Conservation (phyloP, 2,329 filamentous ascomycete species). For the Aspergillus fumigatiaffinis region DNA sequence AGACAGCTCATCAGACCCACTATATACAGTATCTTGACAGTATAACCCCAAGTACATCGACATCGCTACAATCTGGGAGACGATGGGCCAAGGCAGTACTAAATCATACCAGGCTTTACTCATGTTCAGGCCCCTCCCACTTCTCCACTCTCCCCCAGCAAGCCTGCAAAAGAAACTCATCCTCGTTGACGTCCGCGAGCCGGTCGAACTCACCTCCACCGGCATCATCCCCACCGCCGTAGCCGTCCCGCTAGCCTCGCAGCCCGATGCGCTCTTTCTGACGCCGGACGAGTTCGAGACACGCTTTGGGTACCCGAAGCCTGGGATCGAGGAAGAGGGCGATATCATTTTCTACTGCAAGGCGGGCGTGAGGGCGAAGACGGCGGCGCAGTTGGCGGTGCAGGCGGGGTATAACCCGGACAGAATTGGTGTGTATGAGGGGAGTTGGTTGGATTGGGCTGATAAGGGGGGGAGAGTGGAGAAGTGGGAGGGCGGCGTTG, state of each 20-base stretch:
- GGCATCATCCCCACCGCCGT: constrained; percentile 70
- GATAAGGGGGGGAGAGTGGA: too few species aligned
- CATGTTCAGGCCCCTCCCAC: constrained; percentile 33
- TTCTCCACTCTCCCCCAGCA: constrained; percentile 54
- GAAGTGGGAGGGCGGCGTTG: constrained; percentile 33
- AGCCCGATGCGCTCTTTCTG: constrained; percentile 77
- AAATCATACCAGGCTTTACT: not conserved
- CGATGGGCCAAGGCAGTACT: too few species aligned
- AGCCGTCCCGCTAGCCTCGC: constrained; percentile 74
- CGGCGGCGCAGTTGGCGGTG: constrained; percentile 72
- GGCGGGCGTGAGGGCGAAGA: constrained; percentile 75
- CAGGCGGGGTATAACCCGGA: constrained; percentile 71
- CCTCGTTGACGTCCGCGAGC: constrained; percentile 47
- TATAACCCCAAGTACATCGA: not conserved
- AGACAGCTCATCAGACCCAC: not conserved
- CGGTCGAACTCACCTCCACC: constrained; percentile 41
- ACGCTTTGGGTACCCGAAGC: constrained; percentile 73
- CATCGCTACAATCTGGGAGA: not conserved
- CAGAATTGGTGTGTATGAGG: constrained; percentile 50
- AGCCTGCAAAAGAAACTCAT: constrained; percentile 29
- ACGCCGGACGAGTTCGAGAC: constrained; percentile 75
- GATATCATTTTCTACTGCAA: constrained; percentile 84
- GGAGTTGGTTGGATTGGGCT: constrained; percentile 70
- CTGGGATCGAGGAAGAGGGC: constrained; percentile 47
- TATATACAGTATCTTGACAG: not conserved